phyloP scores from a whole-genome alignment of 306 rosid genomes.

The Trifolium subterraneum region DNA sequence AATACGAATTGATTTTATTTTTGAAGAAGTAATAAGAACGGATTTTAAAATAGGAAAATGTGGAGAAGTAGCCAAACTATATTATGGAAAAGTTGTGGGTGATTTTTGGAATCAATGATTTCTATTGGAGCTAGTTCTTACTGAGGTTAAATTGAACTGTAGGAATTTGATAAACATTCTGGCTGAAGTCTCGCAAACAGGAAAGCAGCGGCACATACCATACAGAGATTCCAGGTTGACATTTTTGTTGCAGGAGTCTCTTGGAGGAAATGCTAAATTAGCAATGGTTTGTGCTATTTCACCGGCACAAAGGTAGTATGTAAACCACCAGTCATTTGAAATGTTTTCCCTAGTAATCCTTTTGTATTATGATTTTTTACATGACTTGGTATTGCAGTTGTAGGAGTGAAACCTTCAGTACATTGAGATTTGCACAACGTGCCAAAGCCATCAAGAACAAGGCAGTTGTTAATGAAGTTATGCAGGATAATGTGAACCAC shows the following conservation, averaged over 20 bases:
- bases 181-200: slow-evolving; percentile 97
- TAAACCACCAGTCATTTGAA: slow-evolving; percentile 31
- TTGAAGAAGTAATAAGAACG: background rate
- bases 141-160: slow-evolving; percentile 46
- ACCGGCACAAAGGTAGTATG: slow-evolving; percentile 81
- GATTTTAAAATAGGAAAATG: background rate
- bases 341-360: slow-evolving; percentile 26
- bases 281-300: slow-evolving; percentile 99
- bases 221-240: slow-evolving; percentile 97
- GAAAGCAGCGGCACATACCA: slow-evolving; percentile 97
- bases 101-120: slow-evolving; percentile 22
- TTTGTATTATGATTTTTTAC: slow-evolving; percentile 43
- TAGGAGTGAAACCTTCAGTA: slow-evolving; percentile 94
- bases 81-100: background rate
- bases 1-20: background rate
- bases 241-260: slow-evolving; percentile 95
- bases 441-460: slow-evolving; percentile 97
- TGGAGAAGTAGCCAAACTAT: slow-evolving; percentile 16
- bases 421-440: slow-evolving; percentile 96
- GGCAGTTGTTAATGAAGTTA: slow-evolving; percentile 96
- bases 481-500: slow-evolving; percentile 85
- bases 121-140: slow-evolving; percentile 40
- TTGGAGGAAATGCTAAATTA: slow-evolving; percentile 96
- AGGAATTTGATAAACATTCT: slow-evolving; percentile 99
- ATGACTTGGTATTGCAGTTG: slow-evolving; percentile 64